Evolutionary conservation across 768 basidiomycete genomes (phyloP), one percentile per base, ranked within the genome.

Genomic region (Plicaturopsis crispa): DNA sequence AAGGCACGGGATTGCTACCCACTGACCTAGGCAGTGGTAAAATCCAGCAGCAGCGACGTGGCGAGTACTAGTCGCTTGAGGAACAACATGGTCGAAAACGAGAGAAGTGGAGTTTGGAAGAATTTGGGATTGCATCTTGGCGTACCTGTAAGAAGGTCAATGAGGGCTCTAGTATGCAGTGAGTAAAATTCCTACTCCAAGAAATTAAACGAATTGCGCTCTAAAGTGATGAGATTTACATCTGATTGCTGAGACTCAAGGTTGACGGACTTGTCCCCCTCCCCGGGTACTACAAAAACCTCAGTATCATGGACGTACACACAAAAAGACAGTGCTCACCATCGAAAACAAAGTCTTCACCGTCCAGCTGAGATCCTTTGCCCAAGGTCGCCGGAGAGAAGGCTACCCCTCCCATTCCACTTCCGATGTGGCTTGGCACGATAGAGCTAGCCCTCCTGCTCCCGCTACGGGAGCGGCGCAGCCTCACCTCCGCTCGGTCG

Each of bases 31-130:
- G 53, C 86, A 88, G 47, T 91, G 85, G 56, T 91, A 87, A 55
- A 91, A 80, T 4, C 78, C 88, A 12, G 83, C 75, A 6, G 87
- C 79, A 7, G 84, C 88, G 24, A 90, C 82, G 51, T 80, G 84
- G 7, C 74, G 69, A 4, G 81, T 84, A 48, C 80, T 86, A 1
- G 80, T 74, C 31, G 59, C 53, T 44, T 61, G 70, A 7, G 84
- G 85, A 7, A 78, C 81, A 23, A 90, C 67, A 22, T 66, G 68
- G 41, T 82, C 75, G 51, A 89, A 86, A 7, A 60, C 61, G 39
- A 62, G 56, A 12, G 63, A 59, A 12, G 62, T 55, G 5, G 65
- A 56, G 33, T 57, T 60, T 18, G 80, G 70, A 38, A 80, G 67
- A 1, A 78, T 71, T 43, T 70, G 73, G 35, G 72, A 61, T 50